phyloP scores from a whole-genome alignment of 768 basidiomycete genomes.

The Candolleomyces eurysporus region DNA sequence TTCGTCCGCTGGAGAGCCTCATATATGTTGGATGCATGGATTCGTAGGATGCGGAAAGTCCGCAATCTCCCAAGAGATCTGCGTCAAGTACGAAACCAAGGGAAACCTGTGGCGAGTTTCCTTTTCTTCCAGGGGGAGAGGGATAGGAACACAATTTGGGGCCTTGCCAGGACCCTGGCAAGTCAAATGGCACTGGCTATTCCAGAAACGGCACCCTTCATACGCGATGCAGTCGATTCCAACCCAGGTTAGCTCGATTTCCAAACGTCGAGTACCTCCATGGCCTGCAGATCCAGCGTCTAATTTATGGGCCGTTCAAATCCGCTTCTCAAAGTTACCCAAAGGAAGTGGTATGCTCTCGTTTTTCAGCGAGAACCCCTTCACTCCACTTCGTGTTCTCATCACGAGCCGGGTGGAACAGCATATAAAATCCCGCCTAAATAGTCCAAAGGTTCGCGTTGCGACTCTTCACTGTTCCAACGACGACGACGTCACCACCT shows the following conservation, averaged over 20 bases:
- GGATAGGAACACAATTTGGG: not conserved
- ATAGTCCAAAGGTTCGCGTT: not conserved
- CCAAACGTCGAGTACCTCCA: not conserved
- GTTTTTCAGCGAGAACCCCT: not conserved
- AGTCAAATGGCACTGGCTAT: not conserved
- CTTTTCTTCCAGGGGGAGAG: not conserved
- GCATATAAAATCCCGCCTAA: not conserved
- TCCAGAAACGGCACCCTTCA: not conserved
- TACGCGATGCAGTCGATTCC: not conserved
- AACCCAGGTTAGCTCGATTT: not conserved
- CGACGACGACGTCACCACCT: not conserved
- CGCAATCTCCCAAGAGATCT: not conserved
- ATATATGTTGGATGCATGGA: too few relatives aligned
- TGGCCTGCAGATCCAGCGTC: not conserved
- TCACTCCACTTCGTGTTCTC: not conserved
- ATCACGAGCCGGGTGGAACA: not conserved
- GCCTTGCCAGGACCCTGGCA: not conserved
- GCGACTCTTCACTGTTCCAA: not conserved
- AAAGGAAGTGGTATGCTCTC: not conserved
- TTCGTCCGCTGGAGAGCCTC: too few relatives aligned
- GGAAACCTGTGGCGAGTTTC: not conserved
- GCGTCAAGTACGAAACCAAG: not conserved
- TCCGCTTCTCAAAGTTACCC: not conserved
- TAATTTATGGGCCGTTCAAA: not conserved
- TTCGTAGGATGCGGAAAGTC: not conserved